Conservation (phyloP, 148 eudicot species). For the Cornus suecica region DNA sequence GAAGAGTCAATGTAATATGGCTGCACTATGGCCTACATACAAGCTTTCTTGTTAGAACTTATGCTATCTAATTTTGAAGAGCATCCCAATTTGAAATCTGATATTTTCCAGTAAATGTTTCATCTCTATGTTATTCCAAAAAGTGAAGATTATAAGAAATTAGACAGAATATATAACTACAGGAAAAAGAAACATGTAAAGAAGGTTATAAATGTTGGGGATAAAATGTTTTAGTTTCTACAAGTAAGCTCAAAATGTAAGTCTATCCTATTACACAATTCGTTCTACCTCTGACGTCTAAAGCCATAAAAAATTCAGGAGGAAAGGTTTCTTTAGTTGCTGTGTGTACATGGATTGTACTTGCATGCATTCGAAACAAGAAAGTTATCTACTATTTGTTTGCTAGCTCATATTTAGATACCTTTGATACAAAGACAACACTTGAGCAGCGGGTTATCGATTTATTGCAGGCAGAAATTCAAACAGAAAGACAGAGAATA, state of each 20-base stretch:
- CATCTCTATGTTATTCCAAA: no score
- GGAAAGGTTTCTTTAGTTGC: background rate
- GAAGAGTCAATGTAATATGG: no score
- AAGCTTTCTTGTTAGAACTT: no score
- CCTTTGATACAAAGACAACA: background rate
- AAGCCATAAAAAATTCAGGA: background rate
- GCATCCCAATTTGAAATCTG: background rate
- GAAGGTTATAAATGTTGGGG: background rate
- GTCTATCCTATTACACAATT: background rate
- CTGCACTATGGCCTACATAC: no score
- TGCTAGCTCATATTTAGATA: slow-evolving; percentile 6
- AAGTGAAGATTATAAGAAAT: background rate
- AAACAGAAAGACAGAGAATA: slow-evolving; percentile 96
- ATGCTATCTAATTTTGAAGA: no score
- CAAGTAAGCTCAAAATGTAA: background rate
- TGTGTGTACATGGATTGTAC: background rate
- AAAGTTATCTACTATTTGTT: background rate
- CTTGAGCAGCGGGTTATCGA: slow-evolving; percentile 18
- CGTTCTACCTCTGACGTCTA: background rate
- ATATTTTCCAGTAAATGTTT: background rate
- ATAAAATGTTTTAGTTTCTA: background rate
- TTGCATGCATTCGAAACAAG: background rate
- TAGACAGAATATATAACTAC: background rate
- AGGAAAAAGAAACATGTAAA: background rate
- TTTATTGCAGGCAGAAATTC: slow-evolving; percentile 88